A percentile compares a stretch with the other conserved stretches of the same genome.
phyloP scores from a whole-genome alignment of 495 filamentous ascomycete genomes.

The Aspergillus nanangensis region DNA sequence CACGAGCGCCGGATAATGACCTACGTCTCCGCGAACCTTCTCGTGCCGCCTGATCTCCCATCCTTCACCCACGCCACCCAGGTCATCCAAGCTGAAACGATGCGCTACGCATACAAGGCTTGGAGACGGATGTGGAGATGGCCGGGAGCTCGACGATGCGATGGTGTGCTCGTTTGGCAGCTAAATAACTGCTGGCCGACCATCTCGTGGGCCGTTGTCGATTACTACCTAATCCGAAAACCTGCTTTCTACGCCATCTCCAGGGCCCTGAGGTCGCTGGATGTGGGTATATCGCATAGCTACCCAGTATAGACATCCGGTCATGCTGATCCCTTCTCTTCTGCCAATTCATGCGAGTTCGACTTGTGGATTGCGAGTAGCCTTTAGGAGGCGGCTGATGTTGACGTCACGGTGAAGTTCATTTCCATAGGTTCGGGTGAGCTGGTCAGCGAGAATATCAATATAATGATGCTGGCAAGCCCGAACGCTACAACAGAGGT shows the following conservation, averaged over 20 bases:
- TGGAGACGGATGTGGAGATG: conserved; percentile 9
- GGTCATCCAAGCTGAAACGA: conserved; percentile 9
- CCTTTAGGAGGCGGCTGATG: not conserved
- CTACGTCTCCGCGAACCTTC: conserved; percentile 9
- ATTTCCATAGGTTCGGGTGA: conserved; percentile 5
- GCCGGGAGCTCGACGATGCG: conserved; percentile 3
- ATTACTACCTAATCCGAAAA: conserved; percentile 8
- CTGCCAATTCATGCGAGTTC: conserved; percentile 1
- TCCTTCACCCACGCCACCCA: conserved; percentile 8
- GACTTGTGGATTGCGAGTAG: conserved; percentile 9
- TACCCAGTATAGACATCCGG: conserved; percentile 6
- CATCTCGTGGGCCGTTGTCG: conserved; percentile 10
- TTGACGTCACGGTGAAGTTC: not conserved
- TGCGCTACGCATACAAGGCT: conserved; percentile 6
- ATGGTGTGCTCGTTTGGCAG: conserved; percentile 11
- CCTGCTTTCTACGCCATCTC: conserved; percentile 10
- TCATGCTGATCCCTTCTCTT: conserved; percentile 1
- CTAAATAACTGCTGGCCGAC: conserved; percentile 12
- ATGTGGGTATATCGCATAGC: conserved; percentile 1
- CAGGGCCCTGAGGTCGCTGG: conserved; percentile 2
- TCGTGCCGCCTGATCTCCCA: not conserved
- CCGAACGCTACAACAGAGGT: conserved; percentile 6
- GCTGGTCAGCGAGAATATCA: not conserved
- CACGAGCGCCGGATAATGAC: conserved; percentile 8
- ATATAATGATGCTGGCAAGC: not conserved